Percentiles rank a stretch among this genome's conserved stretches.
phyloP scores from a whole-genome alignment of 2,329 filamentous ascomycete species.

The Colletotrichum higginsianum region DNA sequence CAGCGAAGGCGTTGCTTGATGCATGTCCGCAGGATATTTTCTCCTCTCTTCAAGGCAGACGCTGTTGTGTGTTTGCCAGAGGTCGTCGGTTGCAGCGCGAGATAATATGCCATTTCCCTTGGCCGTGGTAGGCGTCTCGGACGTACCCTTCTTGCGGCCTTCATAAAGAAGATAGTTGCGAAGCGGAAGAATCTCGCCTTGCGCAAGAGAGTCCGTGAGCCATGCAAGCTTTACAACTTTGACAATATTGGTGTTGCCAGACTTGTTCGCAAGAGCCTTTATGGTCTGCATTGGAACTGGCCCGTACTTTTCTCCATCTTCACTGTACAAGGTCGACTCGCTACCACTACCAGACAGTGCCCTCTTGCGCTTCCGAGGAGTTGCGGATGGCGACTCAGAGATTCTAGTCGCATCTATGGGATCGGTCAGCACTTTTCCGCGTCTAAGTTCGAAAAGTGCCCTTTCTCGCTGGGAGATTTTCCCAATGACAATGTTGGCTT shows the following conservation, averaged over 20 bases:
- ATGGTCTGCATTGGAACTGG: neutral
- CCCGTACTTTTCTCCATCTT: conserved; percentile 10
- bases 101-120: conserved; percentile 44
- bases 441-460: conserved; percentile 83
- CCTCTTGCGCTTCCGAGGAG: conserved; percentile 1
- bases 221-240: conserved; percentile 73
- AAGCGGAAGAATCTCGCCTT: conserved; percentile 61
- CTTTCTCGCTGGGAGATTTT: conserved; percentile 79
- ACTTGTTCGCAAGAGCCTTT: conserved; percentile 27
- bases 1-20: conserved; percentile 56
- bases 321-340: conserved; percentile 44
- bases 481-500: conserved; percentile 82
- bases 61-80: neutral
- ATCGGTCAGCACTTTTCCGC: conserved; percentile 72
- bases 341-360: conserved; percentile 43
- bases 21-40: neutral
- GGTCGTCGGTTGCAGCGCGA: conserved; percentile 37
- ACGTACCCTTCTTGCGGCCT: conserved; percentile 54
- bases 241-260: conserved; percentile 48
- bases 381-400: neutral
- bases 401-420: conserved; percentile 53
- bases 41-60: neutral
- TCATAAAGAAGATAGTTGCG: conserved; percentile 69
- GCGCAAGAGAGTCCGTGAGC: conserved; percentile 68
- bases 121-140: neutral